These are phyloP conservation scores for Oryza meyeriana DNA, from an alignment of 176 grass and related monocot genomes.

Conservation along the genomic window DNA sequence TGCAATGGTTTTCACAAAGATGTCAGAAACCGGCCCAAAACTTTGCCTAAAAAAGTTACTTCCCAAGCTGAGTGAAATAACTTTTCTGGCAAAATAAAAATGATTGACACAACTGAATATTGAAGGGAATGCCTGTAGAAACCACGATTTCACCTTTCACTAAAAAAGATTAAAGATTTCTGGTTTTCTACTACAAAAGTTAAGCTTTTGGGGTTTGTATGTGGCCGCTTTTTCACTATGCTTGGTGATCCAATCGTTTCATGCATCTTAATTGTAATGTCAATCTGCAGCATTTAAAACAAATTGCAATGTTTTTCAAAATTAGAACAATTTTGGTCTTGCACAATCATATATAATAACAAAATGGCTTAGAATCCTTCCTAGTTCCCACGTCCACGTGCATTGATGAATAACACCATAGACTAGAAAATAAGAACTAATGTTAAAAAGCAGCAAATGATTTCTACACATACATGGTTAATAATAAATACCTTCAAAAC, in stretches of 20 bases:
- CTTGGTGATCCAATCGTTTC: no score
- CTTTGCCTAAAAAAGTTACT: no score
- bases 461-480: background rate
- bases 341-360: background rate
- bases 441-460: background rate
- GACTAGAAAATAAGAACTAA: background rate
- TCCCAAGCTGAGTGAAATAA: background rate
- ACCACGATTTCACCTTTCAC: no score
- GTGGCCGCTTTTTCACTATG: no score
- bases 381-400: background rate
- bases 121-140: background rate
- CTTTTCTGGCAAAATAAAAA: background rate
- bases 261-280: background rate
- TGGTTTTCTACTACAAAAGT: background rate
- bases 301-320: background rate
- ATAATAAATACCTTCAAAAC: constrained; percentile 73
- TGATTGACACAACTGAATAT: background rate
- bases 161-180: no score
- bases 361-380: background rate
- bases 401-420: background rate
- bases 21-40: background rate
- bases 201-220: background rate
- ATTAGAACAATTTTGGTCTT: background rate
- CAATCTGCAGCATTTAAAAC: background rate
- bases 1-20: background rate